Percentiles rank a stretch among this genome's conserved stretches.
Conservation (phyloP, 768 basidiomycete genomes). For the Collybia sp. region DNA sequence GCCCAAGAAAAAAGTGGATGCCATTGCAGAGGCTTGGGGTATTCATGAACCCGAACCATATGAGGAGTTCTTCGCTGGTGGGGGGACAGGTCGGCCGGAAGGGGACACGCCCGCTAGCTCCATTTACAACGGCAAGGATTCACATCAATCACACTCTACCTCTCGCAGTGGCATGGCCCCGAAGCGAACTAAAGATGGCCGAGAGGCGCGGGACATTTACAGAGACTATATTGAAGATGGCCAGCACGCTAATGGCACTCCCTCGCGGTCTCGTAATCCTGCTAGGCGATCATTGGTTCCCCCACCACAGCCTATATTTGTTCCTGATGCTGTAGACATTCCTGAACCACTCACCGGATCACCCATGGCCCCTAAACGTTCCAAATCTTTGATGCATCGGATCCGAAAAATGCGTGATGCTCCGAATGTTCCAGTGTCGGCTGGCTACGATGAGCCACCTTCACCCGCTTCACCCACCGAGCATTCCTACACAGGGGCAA, state of each 20-base stretch:
- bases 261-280: slow-evolving; percentile 26
- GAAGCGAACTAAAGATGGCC: slow-evolving; percentile 42
- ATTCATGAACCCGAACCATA: slow-evolving; percentile 90
- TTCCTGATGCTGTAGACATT: slow-evolving; percentile 44
- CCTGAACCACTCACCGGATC: slow-evolving; percentile 28
- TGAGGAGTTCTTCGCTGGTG: slow-evolving; percentile 86
- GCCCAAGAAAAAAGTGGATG: slow-evolving; percentile 84
- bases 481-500: slow-evolving; percentile 6
- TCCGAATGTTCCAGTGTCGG: slow-evolving; percentile 72
- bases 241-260: slow-evolving; percentile 12
- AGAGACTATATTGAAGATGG: slow-evolving; percentile 39
- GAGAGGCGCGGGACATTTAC: slow-evolving; percentile 44
- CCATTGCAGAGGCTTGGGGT: slow-evolving; percentile 90
- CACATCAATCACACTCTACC: slow-evolving; percentile 26
- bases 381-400: slow-evolving; percentile 82
- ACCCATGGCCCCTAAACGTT: slow-evolving; percentile 54
- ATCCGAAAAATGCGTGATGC: slow-evolving; percentile 86
- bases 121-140: slow-evolving; percentile 63
- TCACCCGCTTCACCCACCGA: slow-evolving; percentile 32
- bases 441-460: slow-evolving; percentile 38
- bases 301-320: slow-evolving; percentile 81
- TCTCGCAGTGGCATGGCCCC: slow-evolving; percentile 17
- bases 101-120: slow-evolving; percentile 63
- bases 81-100: slow-evolving; percentile 44
- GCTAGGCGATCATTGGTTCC: slow-evolving; percentile 56